These are phyloP conservation scores for Neurospora sp. DNA, from an alignment of 495 filamentous ascomycete genomes.

Conservation along the genomic window DNA sequence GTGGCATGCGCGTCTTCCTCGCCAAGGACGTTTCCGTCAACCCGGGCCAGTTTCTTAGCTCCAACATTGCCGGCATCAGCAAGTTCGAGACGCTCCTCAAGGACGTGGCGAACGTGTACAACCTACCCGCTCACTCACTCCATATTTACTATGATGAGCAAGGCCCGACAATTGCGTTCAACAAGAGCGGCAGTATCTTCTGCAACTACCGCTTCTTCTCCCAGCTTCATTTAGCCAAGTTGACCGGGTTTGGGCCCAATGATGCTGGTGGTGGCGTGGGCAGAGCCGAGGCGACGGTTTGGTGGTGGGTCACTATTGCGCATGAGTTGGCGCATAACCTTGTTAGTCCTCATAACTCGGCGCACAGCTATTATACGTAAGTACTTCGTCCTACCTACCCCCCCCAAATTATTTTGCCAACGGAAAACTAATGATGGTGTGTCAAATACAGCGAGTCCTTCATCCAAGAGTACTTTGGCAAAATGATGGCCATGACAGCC, in stretches of 20 bases:
- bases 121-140: conserved; percentile 46
- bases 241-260: background rate
- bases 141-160: conserved; percentile 81
- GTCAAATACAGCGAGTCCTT: conserved; percentile 33
- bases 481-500: conserved; percentile 34
- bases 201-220: conserved; percentile 87
- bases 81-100: conserved; percentile 60
- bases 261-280: conserved; percentile 18
- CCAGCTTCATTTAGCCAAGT: conserved; percentile 53
- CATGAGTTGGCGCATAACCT: conserved; percentile 95
- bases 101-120: conserved; percentile 62
- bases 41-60: conserved; percentile 46
- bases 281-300: conserved; percentile 58
- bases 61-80: conserved; percentile 53
- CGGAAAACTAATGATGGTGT: background rate
- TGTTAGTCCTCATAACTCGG: conserved; percentile 63
- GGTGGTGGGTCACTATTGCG: conserved; percentile 87
- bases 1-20: conserved; percentile 65
- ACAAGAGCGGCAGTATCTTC: conserved; percentile 73
- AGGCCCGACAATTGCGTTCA: conserved; percentile 86
- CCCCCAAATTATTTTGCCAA: conserved; percentile 1
- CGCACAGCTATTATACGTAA: conserved; percentile 80
- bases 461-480: conserved; percentile 38
- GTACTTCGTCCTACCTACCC: conserved; percentile 11
- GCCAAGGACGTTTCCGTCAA: conserved; percentile 40